Percentiles rank a stretch among this genome's conserved stretches.
phyloP scores from a whole-genome alignment of 106 monocot species.

The Cymbidium sinense region DNA sequence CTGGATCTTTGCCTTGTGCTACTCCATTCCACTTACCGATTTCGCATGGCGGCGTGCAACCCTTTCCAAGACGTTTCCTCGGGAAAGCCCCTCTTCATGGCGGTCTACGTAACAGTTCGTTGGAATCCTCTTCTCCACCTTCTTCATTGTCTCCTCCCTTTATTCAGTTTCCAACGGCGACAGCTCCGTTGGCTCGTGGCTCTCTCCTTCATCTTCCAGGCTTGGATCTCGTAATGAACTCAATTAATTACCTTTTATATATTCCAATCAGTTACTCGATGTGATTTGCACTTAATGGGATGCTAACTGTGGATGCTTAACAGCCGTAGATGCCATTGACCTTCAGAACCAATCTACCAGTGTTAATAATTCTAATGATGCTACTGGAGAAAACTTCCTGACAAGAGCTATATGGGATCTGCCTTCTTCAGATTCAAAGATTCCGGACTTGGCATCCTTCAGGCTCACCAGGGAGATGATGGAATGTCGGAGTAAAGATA shows the following conservation, averaged over 20 bases:
- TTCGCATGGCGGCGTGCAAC: conserved; percentile 20
- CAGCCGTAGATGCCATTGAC: conserved; percentile 7
- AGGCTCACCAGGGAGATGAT: conserved; percentile 70
- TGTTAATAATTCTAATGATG: neutral
- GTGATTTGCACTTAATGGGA: neutral
- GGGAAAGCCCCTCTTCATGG: conserved; percentile 48
- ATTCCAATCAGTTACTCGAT: neutral
- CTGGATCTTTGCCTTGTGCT: neutral
- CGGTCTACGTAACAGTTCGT: conserved; percentile 30
- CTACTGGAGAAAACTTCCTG: conserved; percentile 14
- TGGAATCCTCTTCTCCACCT: conserved; percentile 18
- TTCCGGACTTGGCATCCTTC: conserved; percentile 54
- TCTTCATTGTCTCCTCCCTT: conserved; percentile 45
- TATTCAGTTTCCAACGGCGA: conserved; percentile 15
- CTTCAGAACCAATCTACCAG: neutral
- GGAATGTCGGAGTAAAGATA: conserved; percentile 44
- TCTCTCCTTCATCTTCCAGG: conserved; percentile 21
- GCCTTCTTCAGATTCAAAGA: conserved; percentile 30
- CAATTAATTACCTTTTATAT: neutral
- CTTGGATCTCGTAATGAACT: neutral
- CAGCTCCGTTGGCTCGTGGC: neutral
- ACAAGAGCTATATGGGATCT: conserved; percentile 66
- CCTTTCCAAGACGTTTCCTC: conserved; percentile 11
- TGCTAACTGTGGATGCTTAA: neutral
- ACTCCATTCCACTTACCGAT: neutral